These are phyloP conservation scores for Fusarium aywerte DNA, from an alignment of 2,329 filamentous ascomycete genomes.

Conservation along the genomic window DNA sequence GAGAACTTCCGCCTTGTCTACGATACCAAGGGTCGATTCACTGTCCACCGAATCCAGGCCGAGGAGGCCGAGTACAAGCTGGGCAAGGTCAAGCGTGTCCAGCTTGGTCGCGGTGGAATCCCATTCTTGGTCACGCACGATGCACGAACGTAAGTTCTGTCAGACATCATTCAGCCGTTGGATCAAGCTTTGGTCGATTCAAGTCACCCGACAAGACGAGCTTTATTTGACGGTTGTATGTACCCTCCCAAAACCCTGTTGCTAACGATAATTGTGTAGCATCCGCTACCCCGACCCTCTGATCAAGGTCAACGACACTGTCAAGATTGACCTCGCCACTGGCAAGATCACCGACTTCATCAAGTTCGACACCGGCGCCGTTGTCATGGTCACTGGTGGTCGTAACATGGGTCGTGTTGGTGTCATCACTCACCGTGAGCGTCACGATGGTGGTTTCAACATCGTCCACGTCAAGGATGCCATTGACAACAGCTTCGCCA, in stretches of 20 bases:
- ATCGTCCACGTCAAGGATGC: slow-evolving; percentile 99
- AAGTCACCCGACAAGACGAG: slow-evolving; percentile 51
- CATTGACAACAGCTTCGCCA: slow-evolving; percentile 99
- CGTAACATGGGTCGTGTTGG: slow-evolving; percentile 99
- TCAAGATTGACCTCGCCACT: slow-evolving; percentile 97
- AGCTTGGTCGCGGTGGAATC: slow-evolving; percentile 99
- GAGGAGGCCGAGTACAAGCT: slow-evolving; percentile 99
- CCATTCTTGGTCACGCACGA: slow-evolving; percentile 99
- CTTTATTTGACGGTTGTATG: slow-evolving; percentile 66
- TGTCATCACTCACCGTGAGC: slow-evolving; percentile 99
- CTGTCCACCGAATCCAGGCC: slow-evolving; percentile 97
- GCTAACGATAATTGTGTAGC: slow-evolving; percentile 66
- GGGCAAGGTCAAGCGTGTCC: slow-evolving; percentile 99
- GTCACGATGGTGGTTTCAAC: slow-evolving; percentile 99
- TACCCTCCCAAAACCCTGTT: slow-evolving; percentile 49
- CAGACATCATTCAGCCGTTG: slow-evolving; percentile 99
- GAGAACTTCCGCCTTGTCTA: slow-evolving; percentile 99
- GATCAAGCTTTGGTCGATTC: slow-evolving; percentile 94
- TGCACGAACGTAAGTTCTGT: slow-evolving; percentile 99
- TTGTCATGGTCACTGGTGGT: slow-evolving; percentile 99
- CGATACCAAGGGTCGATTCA: slow-evolving; percentile 99
- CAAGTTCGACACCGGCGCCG: slow-evolving; percentile 97
- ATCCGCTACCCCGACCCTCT: slow-evolving; percentile 98
- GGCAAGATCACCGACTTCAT: slow-evolving; percentile 99
- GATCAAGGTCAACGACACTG: slow-evolving; percentile 99